These are phyloP conservation scores for Pueraria montana DNA, from an alignment of 306 rosid species.

Conservation along the genomic window DNA sequence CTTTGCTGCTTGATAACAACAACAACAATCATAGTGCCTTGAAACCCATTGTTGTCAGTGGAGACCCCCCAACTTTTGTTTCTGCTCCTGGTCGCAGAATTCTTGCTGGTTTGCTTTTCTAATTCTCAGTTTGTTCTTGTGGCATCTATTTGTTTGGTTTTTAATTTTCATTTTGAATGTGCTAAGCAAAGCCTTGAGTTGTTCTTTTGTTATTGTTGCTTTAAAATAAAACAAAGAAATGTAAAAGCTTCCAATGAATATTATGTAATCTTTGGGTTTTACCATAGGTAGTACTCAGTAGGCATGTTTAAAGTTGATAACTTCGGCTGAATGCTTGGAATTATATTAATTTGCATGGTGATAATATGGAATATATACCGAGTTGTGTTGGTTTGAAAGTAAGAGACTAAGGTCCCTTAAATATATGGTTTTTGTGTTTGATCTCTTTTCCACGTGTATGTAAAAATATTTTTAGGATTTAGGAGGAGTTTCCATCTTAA, in stretches of 20 bases:
- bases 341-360: constrained; percentile 33
- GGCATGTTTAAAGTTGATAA: background rate
- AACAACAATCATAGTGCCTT: constrained; percentile 48
- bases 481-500: background rate
- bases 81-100: constrained; percentile 96
- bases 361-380: constrained; percentile 18
- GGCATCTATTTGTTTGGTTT: background rate
- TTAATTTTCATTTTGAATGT: too few species aligned
- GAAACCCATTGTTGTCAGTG: constrained; percentile 84
- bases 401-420: background rate
- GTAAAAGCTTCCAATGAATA: background rate
- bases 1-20: constrained; percentile 56
- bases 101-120: constrained; percentile 77
- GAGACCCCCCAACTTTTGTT: constrained; percentile 89
- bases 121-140: background rate
- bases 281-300: background rate
- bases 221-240: background rate
- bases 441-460: background rate
- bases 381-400: background rate
- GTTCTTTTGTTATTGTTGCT: background rate
- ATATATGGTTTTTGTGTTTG: background rate
- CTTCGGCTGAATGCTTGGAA: constrained; percentile 11
- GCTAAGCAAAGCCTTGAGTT: background rate
- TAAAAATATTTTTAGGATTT: constrained; percentile 1
- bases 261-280: constrained; percentile 16